Evolutionary conservation across 768 basidiomycete genomes (phyloP).

Genomic region (Zangia roseola): DNA sequence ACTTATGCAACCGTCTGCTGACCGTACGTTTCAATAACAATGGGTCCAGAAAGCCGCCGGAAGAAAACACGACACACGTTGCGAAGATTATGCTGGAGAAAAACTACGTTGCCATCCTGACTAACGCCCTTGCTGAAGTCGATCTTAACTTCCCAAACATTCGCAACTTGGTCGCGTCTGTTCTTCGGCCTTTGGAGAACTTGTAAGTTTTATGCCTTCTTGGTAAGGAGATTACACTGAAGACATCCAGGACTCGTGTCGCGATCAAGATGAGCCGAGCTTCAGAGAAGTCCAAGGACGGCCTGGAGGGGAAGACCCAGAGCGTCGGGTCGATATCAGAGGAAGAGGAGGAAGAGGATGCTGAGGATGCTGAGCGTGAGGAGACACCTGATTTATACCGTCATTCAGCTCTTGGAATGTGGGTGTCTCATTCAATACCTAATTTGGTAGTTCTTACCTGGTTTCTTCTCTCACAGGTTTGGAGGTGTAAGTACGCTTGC

Average conservation of each 20-base stretch:
- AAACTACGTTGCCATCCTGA: conserved; percentile 87
- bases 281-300: conserved; percentile 63
- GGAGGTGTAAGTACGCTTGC: conserved; percentile 63
- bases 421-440: conserved; percentile 27
- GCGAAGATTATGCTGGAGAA: conserved; percentile 99
- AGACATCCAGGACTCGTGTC: conserved; percentile 71
- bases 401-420: conserved; percentile 95
- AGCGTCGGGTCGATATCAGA: conserved; percentile 43
- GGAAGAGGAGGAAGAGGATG: conserved; percentile 53
- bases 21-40: conserved; percentile 68
- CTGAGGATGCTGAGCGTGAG: conserved; percentile 57
- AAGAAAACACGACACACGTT: conserved; percentile 84
- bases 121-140: conserved; percentile 84
- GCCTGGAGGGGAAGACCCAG: conserved; percentile 44
- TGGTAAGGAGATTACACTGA: not conserved
- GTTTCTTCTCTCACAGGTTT: conserved; percentile 42
- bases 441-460: conserved; percentile 6
- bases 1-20: conserved; percentile 85
- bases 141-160: conserved; percentile 96
- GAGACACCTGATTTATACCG: conserved; percentile 94
- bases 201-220: conserved; percentile 54
- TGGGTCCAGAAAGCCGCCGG: conserved; percentile 48
- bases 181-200: conserved; percentile 86
- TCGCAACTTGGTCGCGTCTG: conserved; percentile 78
- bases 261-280: conserved; percentile 97